Evolutionary conservation across 139 green algal species (phyloP).

Genomic region (Chara braunii): DNA sequence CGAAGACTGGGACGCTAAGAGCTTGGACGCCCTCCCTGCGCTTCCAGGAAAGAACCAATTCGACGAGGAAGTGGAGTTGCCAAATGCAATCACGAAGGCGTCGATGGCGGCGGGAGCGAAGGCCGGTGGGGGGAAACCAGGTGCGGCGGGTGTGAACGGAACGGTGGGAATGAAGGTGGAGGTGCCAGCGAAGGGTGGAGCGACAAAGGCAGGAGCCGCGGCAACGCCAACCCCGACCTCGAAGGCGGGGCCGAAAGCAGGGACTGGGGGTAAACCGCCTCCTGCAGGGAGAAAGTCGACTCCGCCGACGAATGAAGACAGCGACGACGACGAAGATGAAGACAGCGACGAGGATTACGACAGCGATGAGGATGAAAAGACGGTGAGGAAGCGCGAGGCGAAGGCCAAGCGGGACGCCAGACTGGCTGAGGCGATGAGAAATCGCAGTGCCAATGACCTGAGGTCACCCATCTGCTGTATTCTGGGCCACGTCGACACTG

Average conservation of each 20-base stretch:
- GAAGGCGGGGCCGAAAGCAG: conserved; percentile 5
- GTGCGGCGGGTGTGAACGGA: conserved; percentile 4
- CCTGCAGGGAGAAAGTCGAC: background rate
- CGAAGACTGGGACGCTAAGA: conserved; percentile 51
- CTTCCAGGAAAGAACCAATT: conserved; percentile 6
- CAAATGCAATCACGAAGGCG: conserved; percentile 5
- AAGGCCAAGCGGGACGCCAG: conserved; percentile 18
- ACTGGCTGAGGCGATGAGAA: conserved; percentile 16
- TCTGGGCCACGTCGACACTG: conserved; percentile 96
- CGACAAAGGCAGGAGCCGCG: conserved; percentile 8
- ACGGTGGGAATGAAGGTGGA: conserved; percentile 5
- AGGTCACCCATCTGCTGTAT: conserved; percentile 99
- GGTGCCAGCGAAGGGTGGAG: background rate
- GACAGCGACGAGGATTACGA: conserved; percentile 48
- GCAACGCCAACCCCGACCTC: background rate
- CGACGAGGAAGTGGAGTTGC: conserved; percentile 39
- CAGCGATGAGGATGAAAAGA: conserved; percentile 19
- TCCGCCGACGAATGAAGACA: conserved; percentile 36
- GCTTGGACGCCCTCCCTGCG: conserved; percentile 39
- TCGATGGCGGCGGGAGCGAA: background rate
- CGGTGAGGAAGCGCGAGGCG: conserved; percentile 19
- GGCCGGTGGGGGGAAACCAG: conserved; percentile 1
- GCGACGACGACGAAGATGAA: conserved; percentile 40
- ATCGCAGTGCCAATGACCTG: conserved; percentile 58
- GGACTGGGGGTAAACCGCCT: background rate